Percentiles rank a stretch among this genome's conserved stretches.
These are phyloP conservation scores for Venturia nashicola DNA, from an alignment of 2,329 filamentous ascomycete genomes.

Conservation along the genomic window DNA sequence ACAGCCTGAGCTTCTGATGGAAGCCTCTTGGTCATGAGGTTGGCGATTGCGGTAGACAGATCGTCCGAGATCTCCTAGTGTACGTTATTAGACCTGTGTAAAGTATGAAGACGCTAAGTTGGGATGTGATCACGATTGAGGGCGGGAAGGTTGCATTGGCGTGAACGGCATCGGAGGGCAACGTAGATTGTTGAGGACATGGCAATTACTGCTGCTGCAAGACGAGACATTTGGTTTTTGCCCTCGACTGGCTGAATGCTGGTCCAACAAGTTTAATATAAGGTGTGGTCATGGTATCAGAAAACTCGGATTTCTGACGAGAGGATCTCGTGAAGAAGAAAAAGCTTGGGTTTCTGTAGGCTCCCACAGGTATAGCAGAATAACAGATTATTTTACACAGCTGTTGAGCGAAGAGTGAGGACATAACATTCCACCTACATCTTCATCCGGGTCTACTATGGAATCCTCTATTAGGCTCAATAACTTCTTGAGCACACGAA, in stretches of 20 bases:
- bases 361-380: too few relatives aligned
- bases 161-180: not conserved
- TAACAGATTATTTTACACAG: too few relatives aligned
- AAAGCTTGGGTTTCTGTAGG: too few relatives aligned
- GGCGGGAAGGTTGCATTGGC: not conserved
- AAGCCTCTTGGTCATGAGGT: slow-evolving; percentile 50
- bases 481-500: slow-evolving; percentile 62
- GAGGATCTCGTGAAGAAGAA: not conserved
- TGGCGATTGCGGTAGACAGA: slow-evolving; percentile 57
- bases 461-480: slow-evolving; percentile 57
- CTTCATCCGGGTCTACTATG: slow-evolving; percentile 70
- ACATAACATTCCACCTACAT: slow-evolving; percentile 48
- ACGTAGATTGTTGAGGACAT: not conserved
- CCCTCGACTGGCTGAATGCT: not conserved
- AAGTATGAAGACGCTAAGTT: not conserved
- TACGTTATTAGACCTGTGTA: not conserved
- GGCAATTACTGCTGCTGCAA: not conserved
- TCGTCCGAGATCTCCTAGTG: slow-evolving; percentile 72
- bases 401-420: not conserved
- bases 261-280: not conserved
- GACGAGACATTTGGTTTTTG: not conserved
- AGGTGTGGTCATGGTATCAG: too few relatives aligned
- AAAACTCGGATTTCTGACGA: too few relatives aligned
- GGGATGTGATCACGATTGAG: not conserved
- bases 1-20: slow-evolving; percentile 53